Percentiles rank a stretch among this genome's conserved stretches.
These are phyloP conservation scores for Leucocoprinus birnbaumii DNA, from an alignment of 768 basidiomycete genomes.

Conservation along the genomic window DNA sequence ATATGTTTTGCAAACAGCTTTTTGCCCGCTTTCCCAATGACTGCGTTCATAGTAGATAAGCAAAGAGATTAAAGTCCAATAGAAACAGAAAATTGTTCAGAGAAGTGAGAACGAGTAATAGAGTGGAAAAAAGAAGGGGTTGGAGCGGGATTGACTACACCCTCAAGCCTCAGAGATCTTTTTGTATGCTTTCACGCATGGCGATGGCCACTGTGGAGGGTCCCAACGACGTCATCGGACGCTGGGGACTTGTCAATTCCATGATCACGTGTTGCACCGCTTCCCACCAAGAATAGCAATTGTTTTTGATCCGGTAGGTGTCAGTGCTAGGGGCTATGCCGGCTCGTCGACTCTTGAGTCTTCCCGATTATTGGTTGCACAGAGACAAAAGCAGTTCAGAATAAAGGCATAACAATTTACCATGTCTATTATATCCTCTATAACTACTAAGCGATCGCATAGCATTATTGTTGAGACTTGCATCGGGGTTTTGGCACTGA, in stretches of 20 bases:
- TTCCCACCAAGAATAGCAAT: background rate
- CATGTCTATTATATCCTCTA: too few relatives aligned
- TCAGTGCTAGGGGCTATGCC: too few relatives aligned
- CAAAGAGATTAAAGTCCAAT: background rate
- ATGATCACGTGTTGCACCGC: background rate
- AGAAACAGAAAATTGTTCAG: too few relatives aligned
- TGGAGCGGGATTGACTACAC: background rate
- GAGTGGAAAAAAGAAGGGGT: background rate
- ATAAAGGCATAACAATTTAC: too few relatives aligned
- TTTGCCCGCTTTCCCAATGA: constrained; percentile 45
- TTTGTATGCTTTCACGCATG: background rate
- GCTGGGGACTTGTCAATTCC: background rate
- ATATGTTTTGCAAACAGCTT: constrained; percentile 65
- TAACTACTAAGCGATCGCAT: too few relatives aligned
- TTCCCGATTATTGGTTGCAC: too few relatives aligned
- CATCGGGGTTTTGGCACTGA: too few relatives aligned
- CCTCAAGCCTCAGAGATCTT: background rate
- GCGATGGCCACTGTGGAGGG: background rate
- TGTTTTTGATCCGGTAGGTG: too few relatives aligned
- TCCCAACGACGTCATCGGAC: background rate
- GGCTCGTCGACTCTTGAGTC: too few relatives aligned
- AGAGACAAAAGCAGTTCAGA: too few relatives aligned
- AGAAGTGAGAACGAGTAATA: too few relatives aligned
- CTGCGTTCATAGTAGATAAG: constrained; percentile 21
- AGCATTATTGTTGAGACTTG: too few relatives aligned